Evolutionary conservation across 495 filamentous ascomycete species (phyloP).

Genomic region (Aspergillus egyptiacus): DNA sequence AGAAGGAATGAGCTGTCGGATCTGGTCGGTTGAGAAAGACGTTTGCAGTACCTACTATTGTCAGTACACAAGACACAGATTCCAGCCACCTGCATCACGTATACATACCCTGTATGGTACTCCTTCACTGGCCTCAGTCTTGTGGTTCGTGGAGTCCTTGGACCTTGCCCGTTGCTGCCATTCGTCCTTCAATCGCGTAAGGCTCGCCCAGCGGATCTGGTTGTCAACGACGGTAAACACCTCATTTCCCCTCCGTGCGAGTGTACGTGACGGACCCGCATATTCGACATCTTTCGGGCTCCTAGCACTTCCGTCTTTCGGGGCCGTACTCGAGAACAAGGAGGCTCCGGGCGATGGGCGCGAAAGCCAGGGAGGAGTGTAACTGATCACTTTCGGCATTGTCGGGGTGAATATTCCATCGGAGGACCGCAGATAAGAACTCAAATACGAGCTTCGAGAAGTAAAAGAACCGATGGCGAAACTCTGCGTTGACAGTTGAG

Average conservation of each 20-base stretch:
- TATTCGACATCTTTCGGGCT: slow-evolving; percentile 32
- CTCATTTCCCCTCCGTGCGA: slow-evolving; percentile 70
- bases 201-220: slow-evolving; percentile 80
- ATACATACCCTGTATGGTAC: slow-evolving; percentile 33
- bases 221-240: slow-evolving; percentile 79
- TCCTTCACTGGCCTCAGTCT: slow-evolving; percentile 3
- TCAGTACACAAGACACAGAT: slow-evolving; percentile 7
- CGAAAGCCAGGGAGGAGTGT: slow-evolving; percentile 77
- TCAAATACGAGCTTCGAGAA: not conserved
- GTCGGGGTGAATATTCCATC: slow-evolving; percentile 13
- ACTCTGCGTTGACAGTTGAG: not conserved
- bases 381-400: slow-evolving; percentile 78
- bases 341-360: slow-evolving; percentile 66
- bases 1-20: slow-evolving; percentile 75
- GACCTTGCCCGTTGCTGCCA: slow-evolving; percentile 48
- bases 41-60: slow-evolving; percentile 58
- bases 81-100: not conserved
- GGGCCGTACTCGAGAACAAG: slow-evolving; percentile 51
- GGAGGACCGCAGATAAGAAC: not conserved
- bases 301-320: slow-evolving; percentile 31
- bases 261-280: slow-evolving; percentile 56
- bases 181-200: slow-evolving; percentile 66
- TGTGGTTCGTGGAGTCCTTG: slow-evolving; percentile 28
- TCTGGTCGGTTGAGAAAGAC: slow-evolving; percentile 64
- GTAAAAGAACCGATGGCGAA: too few species aligned